Base-by-base conservation (phyloP, 2,329 filamentous ascomycete genomes). In the Ceratocystis smalleyi region DNA sequence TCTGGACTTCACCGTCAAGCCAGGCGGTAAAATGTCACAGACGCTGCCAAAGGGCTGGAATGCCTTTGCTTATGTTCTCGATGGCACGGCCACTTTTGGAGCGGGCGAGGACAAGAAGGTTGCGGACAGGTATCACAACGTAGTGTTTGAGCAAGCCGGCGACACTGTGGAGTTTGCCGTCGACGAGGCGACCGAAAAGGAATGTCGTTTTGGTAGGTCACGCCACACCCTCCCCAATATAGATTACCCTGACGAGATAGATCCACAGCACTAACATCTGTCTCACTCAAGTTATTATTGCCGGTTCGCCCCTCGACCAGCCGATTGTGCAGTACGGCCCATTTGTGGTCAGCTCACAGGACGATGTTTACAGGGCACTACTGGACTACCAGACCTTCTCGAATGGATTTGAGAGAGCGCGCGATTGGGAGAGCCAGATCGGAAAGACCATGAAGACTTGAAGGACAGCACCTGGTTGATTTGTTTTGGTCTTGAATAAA, bases 381-480 rank as follows among this genome's bases (percentile, higher is more conserved):
- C 76, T 83, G 69, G 88, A 94, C 73, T 94, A 84, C 71, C 86
- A 88, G 75, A 83, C 79, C 15, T 79, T 83, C 68, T 78, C 80
- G 45, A 91, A 92, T 73, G 89, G 89, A 3, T 94, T 94, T 69
- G 89, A 94, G 77, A 79, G 88, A 67, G 88, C 88, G 0, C 80
- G 83, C 68, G 82, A 84, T 35, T 96, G 91, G 90, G 76, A 85
- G 74, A 91, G 87, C 71, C 87, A 95, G 76, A 95, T 96, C 80
- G 89, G 88, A 45, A 91, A 90, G 79, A 79, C 78, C 15, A 89
- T 89, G 86, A 74, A 71, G 45, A 30, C 51, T 15, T 55, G 27
- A 55, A 17, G 24, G 27, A 3, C 5, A 15, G 35, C 15, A 15
- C 35, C 10, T 15, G 15, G 35, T 15, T 40, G 12, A 40, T 40